phyloP scores from a whole-genome alignment of 306 rosid species.

The Pachyrhizus erosus region DNA sequence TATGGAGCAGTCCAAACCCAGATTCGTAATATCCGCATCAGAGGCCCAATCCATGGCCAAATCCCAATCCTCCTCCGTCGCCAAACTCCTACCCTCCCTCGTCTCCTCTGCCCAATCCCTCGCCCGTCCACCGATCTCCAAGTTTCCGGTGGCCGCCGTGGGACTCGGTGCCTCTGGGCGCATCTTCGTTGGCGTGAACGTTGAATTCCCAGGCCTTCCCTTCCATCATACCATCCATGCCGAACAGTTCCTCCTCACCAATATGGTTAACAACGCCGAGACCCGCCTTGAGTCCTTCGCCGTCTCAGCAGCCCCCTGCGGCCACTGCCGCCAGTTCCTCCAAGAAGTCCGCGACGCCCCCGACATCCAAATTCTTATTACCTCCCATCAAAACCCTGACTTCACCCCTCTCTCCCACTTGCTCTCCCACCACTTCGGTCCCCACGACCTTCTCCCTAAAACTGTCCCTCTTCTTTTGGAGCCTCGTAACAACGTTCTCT shows the following conservation, averaged over 20 bases:
- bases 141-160: constrained; percentile 79
- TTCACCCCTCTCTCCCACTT: constrained; percentile 63
- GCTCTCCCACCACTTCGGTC: constrained; percentile 83
- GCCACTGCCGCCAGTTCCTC: constrained; percentile 95
- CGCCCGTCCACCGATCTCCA: constrained; percentile 87
- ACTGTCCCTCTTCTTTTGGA: constrained; percentile 70
- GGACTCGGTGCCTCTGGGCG: constrained; percentile 81
- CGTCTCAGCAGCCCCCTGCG: constrained; percentile 93
- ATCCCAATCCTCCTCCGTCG: constrained; percentile 43
- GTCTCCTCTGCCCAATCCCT: constrained; percentile 63
- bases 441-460: constrained; percentile 68
- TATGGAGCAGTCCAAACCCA: constrained; percentile 39
- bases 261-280: constrained; percentile 68
- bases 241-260: constrained; percentile 88
- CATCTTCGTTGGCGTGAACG: constrained; percentile 83
- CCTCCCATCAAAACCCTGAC: constrained; percentile 33
- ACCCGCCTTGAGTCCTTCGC: constrained; percentile 60
- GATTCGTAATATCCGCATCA: constrained; percentile 69
- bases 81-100: constrained; percentile 65
- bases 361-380: constrained; percentile 62
- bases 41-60: constrained; percentile 64
- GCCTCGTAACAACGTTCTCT: constrained; percentile 53
- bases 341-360: constrained; percentile 77
- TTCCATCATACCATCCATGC: constrained; percentile 93
- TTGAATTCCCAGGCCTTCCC: constrained; percentile 91